These are phyloP conservation scores for Hortiboletus campestris DNA, from an alignment of 768 basidiomycete species.

Conservation along the genomic window DNA sequence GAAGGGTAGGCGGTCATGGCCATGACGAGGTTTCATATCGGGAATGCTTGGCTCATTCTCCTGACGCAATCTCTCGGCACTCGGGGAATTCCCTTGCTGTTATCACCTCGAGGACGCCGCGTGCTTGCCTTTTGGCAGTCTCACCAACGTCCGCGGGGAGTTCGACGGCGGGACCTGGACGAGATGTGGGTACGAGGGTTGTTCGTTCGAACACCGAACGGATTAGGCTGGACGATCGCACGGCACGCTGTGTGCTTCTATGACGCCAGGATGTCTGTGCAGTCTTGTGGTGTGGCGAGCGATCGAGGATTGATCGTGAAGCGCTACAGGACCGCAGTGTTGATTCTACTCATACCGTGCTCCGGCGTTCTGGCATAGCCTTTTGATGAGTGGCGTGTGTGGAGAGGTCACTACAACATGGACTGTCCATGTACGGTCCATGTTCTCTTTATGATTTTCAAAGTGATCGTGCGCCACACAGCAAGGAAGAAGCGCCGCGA, in stretches of 20 bases:
- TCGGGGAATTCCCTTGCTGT: conserved; percentile 16
- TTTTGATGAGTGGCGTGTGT: not conserved
- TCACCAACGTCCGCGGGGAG: not conserved
- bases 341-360: not conserved
- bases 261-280: not conserved
- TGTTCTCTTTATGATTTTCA: conserved; percentile 7
- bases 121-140: conserved; percentile 13
- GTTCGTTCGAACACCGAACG: not conserved
- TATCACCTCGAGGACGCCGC: conserved; percentile 33
- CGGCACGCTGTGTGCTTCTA: conserved; percentile 3
- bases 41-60: conserved; percentile 4
- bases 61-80: conserved; percentile 11
- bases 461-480: conserved; percentile 1
- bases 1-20: conserved; percentile 2
- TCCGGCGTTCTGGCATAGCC: conserved; percentile 1
- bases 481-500: not conserved
- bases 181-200: conserved; percentile 17
- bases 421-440: not conserved
- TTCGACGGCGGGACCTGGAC: not conserved
- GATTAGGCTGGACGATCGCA: not conserved
- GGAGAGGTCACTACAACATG: not conserved
- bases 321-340: not conserved
- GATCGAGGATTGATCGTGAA: conserved; percentile 4
- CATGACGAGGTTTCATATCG: conserved; percentile 16
- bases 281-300: not conserved